These are phyloP conservation scores for Zygosaccharomyces rouxii DNA, from an alignment of 805 yeast species.

Conservation along the genomic window DNA sequence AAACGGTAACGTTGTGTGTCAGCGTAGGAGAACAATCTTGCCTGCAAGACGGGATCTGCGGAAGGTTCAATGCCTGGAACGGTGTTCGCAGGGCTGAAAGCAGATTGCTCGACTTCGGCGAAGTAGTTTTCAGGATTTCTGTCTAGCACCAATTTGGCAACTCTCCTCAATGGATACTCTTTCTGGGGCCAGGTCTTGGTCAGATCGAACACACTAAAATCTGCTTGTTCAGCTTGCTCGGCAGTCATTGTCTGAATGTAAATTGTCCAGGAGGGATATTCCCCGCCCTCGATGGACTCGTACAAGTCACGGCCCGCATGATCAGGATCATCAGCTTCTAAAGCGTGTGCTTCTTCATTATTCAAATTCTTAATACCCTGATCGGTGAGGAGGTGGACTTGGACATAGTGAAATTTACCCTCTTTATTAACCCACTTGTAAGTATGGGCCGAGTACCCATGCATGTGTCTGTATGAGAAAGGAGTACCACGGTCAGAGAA, in stretches of 20 bases:
- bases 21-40: constrained; percentile 64
- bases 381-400: constrained; percentile 66
- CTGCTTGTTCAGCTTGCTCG: constrained; percentile 49
- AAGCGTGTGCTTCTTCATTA: constrained; percentile 39
- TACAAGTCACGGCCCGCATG: constrained; percentile 34
- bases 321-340: constrained; percentile 46
- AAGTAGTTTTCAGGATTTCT: constrained; percentile 50
- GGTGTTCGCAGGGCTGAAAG: constrained; percentile 59
- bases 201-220: constrained; percentile 47
- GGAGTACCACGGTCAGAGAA: constrained; percentile 85
- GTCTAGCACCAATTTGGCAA: constrained; percentile 46
- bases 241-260: constrained; percentile 54
- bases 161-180: constrained; percentile 50
- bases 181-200: constrained; percentile 57
- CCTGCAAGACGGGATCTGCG: constrained; percentile 69
- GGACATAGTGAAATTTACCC: constrained; percentile 76
- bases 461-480: constrained; percentile 67
- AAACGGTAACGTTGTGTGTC: constrained; percentile 71
- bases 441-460: constrained; percentile 82
- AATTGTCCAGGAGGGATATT: constrained; percentile 45
- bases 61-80: constrained; percentile 68
- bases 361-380: constrained; percentile 50
- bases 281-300: constrained; percentile 42
- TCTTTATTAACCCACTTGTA: constrained; percentile 73
- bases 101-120: constrained; percentile 44